phyloP scores from a whole-genome alignment of 306 rosid species.

The Sechiopsis laciniata region DNA sequence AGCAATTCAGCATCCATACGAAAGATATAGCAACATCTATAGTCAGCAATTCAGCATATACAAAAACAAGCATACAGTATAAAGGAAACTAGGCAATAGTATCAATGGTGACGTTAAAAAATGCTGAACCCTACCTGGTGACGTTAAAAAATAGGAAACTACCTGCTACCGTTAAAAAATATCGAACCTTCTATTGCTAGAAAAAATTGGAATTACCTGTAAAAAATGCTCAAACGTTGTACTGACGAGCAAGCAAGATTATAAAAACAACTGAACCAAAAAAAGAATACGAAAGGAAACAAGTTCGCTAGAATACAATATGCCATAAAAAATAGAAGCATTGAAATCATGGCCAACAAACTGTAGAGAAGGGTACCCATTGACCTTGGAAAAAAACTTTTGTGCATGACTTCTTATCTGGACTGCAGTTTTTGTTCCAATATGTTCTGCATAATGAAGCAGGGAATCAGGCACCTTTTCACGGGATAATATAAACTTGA shows the following conservation, averaged over 20 bases:
- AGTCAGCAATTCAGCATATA: too few relatives aligned
- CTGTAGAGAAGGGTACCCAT: slow-evolving; percentile 44
- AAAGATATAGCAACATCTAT: neutral
- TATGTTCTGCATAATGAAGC: slow-evolving; percentile 61
- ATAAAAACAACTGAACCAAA: slow-evolving; percentile 5
- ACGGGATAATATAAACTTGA: neutral
- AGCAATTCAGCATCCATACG: neutral
- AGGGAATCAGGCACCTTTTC: slow-evolving; percentile 11
- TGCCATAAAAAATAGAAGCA: slow-evolving; percentile 7
- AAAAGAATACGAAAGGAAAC: neutral
- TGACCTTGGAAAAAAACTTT: slow-evolving; percentile 96
- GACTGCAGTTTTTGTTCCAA: slow-evolving; percentile 99
- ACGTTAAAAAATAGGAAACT: too few relatives aligned
- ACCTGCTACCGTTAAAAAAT: too few relatives aligned
- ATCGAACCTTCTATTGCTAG: neutral
- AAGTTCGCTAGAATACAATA: neutral
- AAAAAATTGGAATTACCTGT: neutral
- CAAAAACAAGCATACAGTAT: slow-evolving; percentile 10
- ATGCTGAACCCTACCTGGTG: neutral
- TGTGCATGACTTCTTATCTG: slow-evolving; percentile 99
- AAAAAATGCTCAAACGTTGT: neutral
- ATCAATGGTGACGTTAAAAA: neutral
- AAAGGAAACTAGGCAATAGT: neutral
- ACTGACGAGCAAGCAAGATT: slow-evolving; percentile 14
- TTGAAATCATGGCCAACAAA: slow-evolving; percentile 21